These are phyloP conservation scores for Suillus clintonianus DNA, from an alignment of 768 basidiomycete species.

Conservation along the genomic window DNA sequence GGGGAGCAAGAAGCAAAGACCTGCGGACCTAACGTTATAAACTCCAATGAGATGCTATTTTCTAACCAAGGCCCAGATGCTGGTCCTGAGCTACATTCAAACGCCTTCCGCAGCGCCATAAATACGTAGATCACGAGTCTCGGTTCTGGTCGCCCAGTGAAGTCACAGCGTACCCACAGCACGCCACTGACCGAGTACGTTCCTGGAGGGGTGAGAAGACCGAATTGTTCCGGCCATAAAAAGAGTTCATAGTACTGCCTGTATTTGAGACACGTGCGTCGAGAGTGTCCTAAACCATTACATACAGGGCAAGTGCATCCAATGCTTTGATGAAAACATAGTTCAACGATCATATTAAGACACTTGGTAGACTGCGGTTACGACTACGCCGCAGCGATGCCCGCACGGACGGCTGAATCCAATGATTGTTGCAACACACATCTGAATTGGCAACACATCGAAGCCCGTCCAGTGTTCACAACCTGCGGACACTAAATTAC, in stretches of 20 bases:
- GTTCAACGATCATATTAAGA: background rate
- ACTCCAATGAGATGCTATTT: background rate
- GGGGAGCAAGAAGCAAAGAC: background rate
- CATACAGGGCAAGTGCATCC: background rate
- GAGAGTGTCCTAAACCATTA: background rate
- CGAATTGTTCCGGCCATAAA: background rate
- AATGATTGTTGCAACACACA: background rate
- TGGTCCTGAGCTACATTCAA: background rate
- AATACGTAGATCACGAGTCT: background rate
- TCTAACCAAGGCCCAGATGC: background rate
- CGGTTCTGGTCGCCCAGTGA: background rate
- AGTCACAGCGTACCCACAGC: background rate
- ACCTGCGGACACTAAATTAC: background rate
- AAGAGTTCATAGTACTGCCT: background rate
- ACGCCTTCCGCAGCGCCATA: background rate
- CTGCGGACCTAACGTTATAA: background rate
- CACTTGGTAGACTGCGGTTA: background rate
- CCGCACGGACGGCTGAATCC: background rate
- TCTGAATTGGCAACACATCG: background rate
- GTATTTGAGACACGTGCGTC: no score
- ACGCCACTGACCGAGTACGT: background rate
- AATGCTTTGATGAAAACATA: background rate
- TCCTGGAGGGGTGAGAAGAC: background rate
- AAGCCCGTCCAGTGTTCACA: background rate
- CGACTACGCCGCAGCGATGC: background rate